These are phyloP conservation scores for Paecilomyces formosus DNA, from an alignment of 2,329 filamentous ascomycete species.

Conservation along the genomic window DNA sequence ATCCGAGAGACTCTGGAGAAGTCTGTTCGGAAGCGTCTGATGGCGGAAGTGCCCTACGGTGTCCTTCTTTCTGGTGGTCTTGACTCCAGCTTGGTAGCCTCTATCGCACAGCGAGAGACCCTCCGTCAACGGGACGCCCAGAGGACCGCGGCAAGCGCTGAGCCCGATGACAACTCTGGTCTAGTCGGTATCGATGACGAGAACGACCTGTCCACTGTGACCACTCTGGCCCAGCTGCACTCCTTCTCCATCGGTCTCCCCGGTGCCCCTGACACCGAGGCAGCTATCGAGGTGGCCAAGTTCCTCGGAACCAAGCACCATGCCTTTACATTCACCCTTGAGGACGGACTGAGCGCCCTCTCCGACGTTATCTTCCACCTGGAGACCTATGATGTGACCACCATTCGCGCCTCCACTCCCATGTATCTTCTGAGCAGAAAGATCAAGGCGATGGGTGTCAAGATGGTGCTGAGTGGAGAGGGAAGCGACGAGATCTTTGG, in stretches of 20 bases:
- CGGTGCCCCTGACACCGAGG: constrained; percentile 83
- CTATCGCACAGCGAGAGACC: constrained; percentile 92
- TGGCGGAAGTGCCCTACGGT: constrained; percentile 98
- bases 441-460: constrained; percentile 99
- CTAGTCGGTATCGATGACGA: constrained; percentile 93
- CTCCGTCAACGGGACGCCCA: constrained; percentile 62
- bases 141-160: constrained; percentile 36
- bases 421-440: constrained; percentile 98
- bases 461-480: constrained; percentile 98
- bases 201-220: constrained; percentile 80
- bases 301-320: constrained; percentile 98
- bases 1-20: constrained; percentile 79
- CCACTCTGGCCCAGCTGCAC: constrained; percentile 89
- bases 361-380: constrained; percentile 98
- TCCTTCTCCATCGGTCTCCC: constrained; percentile 98
- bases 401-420: constrained; percentile 93
- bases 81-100: constrained; percentile 89
- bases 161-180: constrained; percentile 43
- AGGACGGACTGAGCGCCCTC: constrained; percentile 93
- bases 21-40: constrained; percentile 89
- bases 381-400: constrained; percentile 96
- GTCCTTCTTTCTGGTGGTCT: constrained; percentile 91
- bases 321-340: constrained; percentile 95
- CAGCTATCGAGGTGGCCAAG: constrained; percentile 85
- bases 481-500: constrained; percentile 98